Percentiles rank a stretch among this genome's conserved stretches.
These are phyloP conservation scores for Talaromyces marneffei DNA, from an alignment of 2,329 filamentous ascomycete genomes.

Conservation along the genomic window DNA sequence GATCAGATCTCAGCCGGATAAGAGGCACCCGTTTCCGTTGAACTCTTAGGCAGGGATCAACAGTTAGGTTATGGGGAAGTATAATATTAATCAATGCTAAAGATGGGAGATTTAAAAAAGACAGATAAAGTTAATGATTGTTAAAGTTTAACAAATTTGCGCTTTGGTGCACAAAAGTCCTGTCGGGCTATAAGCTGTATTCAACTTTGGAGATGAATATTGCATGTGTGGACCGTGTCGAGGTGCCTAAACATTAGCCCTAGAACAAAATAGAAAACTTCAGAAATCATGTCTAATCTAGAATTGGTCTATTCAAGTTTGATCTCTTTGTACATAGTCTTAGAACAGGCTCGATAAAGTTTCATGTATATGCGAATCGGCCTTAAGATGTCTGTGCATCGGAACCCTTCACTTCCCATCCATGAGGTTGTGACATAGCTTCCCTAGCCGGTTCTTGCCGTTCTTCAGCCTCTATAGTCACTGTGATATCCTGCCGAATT, in stretches of 20 bases:
- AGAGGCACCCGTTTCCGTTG: neutral
- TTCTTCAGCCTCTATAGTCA: slow-evolving; percentile 22
- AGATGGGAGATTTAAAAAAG: neutral
- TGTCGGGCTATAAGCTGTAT: neutral
- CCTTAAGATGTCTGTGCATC: neutral
- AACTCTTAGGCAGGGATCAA: neutral
- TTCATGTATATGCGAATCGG: neutral
- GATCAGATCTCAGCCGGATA: neutral
- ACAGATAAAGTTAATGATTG: neutral
- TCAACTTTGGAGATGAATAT: neutral
- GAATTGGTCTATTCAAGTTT: neutral
- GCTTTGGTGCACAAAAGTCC: neutral
- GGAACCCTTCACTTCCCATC: neutral
- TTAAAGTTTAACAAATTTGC: neutral
- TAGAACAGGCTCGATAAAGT: neutral
- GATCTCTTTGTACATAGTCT: neutral
- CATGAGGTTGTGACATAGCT: neutral
- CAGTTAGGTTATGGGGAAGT: neutral
- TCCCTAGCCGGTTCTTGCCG: neutral
- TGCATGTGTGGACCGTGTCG: neutral
- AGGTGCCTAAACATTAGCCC: neutral
- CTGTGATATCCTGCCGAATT: slow-evolving; percentile 37
- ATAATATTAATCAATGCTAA: neutral
- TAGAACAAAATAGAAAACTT: too few relatives aligned
- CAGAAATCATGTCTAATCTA: neutral